Base-by-base conservation (phyloP, 75 land plant genomes). In the Gnetum montanum region DNA sequence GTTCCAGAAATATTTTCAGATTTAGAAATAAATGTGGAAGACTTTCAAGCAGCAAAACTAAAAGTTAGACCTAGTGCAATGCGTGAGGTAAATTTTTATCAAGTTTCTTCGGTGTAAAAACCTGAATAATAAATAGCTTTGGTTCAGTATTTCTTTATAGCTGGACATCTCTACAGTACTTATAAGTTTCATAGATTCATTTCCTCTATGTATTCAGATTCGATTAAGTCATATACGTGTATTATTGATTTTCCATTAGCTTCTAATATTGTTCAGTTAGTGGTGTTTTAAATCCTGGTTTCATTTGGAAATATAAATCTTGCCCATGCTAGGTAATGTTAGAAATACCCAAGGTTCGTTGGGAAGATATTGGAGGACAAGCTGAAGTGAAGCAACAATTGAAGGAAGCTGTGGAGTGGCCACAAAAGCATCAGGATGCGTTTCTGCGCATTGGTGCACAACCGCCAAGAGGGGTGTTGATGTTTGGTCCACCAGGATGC, bases 401-500 rank as follows among this genome's bases (percentile, higher is more conserved):
- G 24, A 82, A 66, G 53, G 97, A 95, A 68, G 85, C 81, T 27
- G 97, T 95, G 13, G 83, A 76, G 44, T 95, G 97, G 99, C 99
- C 97, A 22, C 99, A 90, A 60, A 76, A 72, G 61, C 73, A 86
- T 58, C 72, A 66, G 8, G 82, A 83, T 46, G 85, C 89, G 23
- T 79, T 95, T 62, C 54, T 71, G 30, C 85, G 89, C 11, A 77
- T 95, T 35, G 99, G 99, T 19, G 66, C 78, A 12, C 72, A 61
- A 6, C 97, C 93, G 3, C 92, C 93, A 4, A 64, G 68, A 25
- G 93, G 97, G 5, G 69, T 90, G 4, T 61, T 95, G 53, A 29
- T 95, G 72, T 86, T 84, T 78, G 99, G 99, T 34, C 98, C 99
- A 43, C 99, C 99, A 7, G 99, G 99, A 36, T 95, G 99, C 60